phyloP scores from a whole-genome alignment of 192 early-diverging fungal genomes.

The Coemansia sp. region DNA sequence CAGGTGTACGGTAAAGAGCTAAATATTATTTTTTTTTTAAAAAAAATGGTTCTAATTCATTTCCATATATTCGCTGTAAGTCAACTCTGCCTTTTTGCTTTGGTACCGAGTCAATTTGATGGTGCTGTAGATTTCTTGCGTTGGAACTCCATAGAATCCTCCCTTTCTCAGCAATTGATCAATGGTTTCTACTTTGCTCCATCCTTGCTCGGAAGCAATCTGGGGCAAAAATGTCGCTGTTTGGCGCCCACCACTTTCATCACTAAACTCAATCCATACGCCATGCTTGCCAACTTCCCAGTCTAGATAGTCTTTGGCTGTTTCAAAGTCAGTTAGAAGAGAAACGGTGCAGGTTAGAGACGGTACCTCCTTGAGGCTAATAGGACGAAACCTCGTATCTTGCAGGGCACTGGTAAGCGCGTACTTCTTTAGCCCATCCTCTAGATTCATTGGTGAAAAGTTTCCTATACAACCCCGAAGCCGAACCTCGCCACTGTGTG shows the following conservation, averaged over 20 bases:
- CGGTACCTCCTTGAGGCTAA: conserved; percentile 63
- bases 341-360: conserved; percentile 76
- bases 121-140: conserved; percentile 52
- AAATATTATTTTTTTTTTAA: too few relatives aligned
- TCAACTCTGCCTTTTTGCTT: conserved; percentile 63
- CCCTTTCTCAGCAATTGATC: conserved; percentile 87
- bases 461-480: conserved; percentile 95
- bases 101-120: conserved; percentile 84
- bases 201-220: conserved; percentile 83
- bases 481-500: conserved; percentile 29
- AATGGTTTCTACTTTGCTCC: conserved; percentile 83
- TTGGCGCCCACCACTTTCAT: conserved; percentile 46
- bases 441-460: conserved; percentile 70
- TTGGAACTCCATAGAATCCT: conserved; percentile 66
- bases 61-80: conserved; percentile 65
- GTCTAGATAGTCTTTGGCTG: conserved; percentile 66
- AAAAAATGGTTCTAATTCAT: conserved; percentile 20
- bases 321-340: conserved; percentile 86
- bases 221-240: conserved; percentile 93
- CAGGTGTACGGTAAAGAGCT: too few relatives aligned
- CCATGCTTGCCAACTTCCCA: conserved; percentile 93
- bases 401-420: conserved; percentile 78
- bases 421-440: conserved; percentile 72
- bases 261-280: conserved; percentile 85
- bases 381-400: conserved; percentile 84